Evolutionary conservation across 2,329 filamentous ascomycete genomes (phyloP).

Genomic region (Fusarium redolens): DNA sequence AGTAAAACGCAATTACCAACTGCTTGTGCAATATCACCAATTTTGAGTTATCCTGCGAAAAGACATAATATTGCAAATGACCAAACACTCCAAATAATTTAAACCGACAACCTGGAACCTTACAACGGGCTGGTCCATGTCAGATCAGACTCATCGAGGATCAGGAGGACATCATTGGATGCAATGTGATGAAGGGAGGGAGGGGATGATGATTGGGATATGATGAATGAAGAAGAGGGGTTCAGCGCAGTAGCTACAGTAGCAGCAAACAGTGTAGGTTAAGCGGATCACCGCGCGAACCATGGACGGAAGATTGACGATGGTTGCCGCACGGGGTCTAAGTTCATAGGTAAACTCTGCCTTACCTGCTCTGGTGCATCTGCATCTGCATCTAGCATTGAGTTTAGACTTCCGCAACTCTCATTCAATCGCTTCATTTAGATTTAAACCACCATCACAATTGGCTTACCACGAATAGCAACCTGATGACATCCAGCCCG

Average conservation of each 20-base stretch:
- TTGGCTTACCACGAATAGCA: conserved; percentile 13
- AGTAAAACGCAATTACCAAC: conserved; percentile 12
- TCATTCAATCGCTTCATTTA: conserved; percentile 7
- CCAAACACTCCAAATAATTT: neutral
- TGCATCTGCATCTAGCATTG: conserved; percentile 13
- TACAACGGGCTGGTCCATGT: conserved; percentile 42
- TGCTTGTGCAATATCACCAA: neutral
- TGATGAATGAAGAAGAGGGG: conserved; percentile 20
- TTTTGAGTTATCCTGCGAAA: conserved; percentile 7
- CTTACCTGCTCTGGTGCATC: conserved; percentile 8
- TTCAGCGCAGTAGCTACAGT: neutral
- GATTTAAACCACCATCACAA: neutral
- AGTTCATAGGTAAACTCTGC: conserved; percentile 1
- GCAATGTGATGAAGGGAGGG: conserved; percentile 5
- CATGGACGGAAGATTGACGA: conserved; percentile 11
- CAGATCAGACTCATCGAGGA: conserved; percentile 33
- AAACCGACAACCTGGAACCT: conserved; percentile 34
- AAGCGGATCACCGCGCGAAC: conserved; percentile 18
- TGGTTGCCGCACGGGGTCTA: conserved; percentile 13
- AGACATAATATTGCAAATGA: neutral
- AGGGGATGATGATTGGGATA: conserved; percentile 6
- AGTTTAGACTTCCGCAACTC: conserved; percentile 18
- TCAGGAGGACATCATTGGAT: conserved; percentile 14
- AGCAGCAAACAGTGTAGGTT: neutral
- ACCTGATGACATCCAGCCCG: conserved; percentile 8